A percentile compares a stretch with the other conserved stretches of the same genome.
Conservation (phyloP, 1,284 basidiomycete genomes). For the Ceratorhiza oryzae-sativae region DNA sequence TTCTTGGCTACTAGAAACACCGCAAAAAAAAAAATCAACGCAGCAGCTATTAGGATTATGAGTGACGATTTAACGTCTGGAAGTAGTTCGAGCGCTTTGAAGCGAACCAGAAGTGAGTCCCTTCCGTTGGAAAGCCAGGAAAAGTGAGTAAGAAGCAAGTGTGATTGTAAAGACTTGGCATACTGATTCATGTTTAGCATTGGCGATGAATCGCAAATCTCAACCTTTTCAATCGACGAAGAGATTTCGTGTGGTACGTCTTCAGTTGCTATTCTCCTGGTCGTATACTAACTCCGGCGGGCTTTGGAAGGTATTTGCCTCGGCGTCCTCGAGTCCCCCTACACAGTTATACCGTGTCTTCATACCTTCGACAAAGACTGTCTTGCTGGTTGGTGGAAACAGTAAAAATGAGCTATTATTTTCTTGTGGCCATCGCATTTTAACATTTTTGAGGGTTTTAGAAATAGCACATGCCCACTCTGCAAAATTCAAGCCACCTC, state of each 20-base stretch:
- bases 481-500: conserved; percentile 20
- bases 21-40: no score
- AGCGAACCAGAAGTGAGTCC: conserved; percentile 1
- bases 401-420: conserved; percentile 22
- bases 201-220: conserved; percentile 32
- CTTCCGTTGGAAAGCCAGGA: not conserved
- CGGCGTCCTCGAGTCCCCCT: conserved; percentile 42
- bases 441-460: not conserved
- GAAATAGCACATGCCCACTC: conserved; percentile 37
- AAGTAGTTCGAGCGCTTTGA: not conserved
- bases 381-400: conserved; percentile 44
- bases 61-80: not conserved
- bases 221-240: conserved; percentile 40
- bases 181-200: not conserved
- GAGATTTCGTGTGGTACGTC: conserved; percentile 42
- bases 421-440: not conserved
- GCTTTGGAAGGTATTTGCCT: conserved; percentile 43
- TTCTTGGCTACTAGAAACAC: no score
- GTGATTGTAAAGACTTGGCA: not conserved
- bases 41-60: not conserved
- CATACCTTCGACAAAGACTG: conserved; percentile 45
- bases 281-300: not conserved
- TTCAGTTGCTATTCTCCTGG: not conserved
- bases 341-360: conserved; percentile 45
- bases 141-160: not conserved